Evolutionary conservation across 345 rosid genomes (phyloP), one percentile per base, ranked within the genome.

Genomic region (Isatis tinctoria): DNA sequence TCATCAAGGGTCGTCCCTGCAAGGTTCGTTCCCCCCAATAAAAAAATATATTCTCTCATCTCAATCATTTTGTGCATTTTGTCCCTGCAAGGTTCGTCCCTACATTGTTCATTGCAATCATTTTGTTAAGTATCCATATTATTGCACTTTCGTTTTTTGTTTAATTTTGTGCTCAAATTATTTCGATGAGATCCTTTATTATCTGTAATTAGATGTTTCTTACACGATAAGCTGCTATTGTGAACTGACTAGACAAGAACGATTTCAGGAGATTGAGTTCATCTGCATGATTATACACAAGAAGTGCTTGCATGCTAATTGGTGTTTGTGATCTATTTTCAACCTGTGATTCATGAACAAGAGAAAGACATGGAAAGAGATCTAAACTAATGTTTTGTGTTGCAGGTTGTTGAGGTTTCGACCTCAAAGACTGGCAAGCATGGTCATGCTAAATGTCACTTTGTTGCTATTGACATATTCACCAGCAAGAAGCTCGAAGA

Each of bases 371-470:
- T 28, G 6, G 3, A 7, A 40, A 6, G 56, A 47, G 56, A 47
- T 57, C 1, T 14, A 35, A 49, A 5, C 30, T 5, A 13, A 26
- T 35, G 48, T 41, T 41, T 44, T 58, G 18, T 40, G 33, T 66
- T 26, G 7, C 84, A 88, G 91, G 91, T 88, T 79, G 93, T 85
- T 39, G 93, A 90, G 79, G 96, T 90, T 74, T 90, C 93, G 16
- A 88, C 97, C 27, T 88, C 92, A 39, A 85, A 90, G 81, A 88
- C 92, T 0, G 92, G 92, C 20, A 88, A 88, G 85, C 94, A 90
- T 60, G 97, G 88, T 43, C 94, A 90, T 79, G 92, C 94, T 12
- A 90, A 90, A 78, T 90, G 92, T 77, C 94, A 88, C 78, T 88
- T 90, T 80, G 97, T 90, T 14, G 92, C 77, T 51, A 87, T 90